Evolutionary conservation across 2,329 filamentous ascomycete genomes (phyloP).

Genomic region (Verticillium isaacii): DNA sequence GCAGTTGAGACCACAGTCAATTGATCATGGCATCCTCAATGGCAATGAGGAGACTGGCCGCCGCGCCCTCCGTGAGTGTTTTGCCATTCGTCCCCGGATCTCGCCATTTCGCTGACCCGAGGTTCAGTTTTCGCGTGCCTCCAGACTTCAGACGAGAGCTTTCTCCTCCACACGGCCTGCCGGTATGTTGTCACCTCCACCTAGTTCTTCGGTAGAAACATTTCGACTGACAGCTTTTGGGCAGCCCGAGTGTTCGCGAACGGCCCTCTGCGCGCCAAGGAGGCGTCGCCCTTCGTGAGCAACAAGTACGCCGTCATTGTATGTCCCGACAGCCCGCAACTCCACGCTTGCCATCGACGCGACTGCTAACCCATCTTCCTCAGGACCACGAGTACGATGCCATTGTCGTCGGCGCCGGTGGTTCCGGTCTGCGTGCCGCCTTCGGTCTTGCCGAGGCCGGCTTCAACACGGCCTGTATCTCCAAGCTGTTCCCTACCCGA

Average conservation of each 20-base stretch:
- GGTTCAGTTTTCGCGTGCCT: constrained; percentile 55
- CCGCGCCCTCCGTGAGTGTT: constrained; percentile 50
- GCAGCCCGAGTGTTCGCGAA: constrained; percentile 81
- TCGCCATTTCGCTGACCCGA: constrained; percentile 7
- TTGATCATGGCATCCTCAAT: constrained; percentile 57
- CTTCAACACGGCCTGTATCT: constrained; percentile 86
- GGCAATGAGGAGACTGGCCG: constrained; percentile 57
- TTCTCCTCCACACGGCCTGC: constrained; percentile 85
- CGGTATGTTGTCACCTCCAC: constrained; percentile 46
- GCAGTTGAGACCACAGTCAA: constrained; percentile 1
- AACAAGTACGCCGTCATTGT: constrained; percentile 93
- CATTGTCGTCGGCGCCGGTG: constrained; percentile 83
- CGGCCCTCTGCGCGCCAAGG: constrained; percentile 83
- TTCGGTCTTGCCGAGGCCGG: constrained; percentile 84
- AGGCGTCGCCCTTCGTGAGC: constrained; percentile 81
- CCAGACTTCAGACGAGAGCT: constrained; percentile 63
- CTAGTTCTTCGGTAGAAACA: not conserved
- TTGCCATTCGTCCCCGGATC: not conserved
- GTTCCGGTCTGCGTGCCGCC: constrained; percentile 74
- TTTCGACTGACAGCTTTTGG: constrained; percentile 8
- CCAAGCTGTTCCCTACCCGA: constrained; percentile 81
- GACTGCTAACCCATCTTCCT: constrained; percentile 3
- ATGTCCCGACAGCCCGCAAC: constrained; percentile 34
- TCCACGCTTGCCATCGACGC: constrained; percentile 8
- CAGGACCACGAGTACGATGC: constrained; percentile 98